Base-by-base conservation (phyloP, 805 yeast genomes). In the Schwanniomyces pseudopolymorphus region DNA sequence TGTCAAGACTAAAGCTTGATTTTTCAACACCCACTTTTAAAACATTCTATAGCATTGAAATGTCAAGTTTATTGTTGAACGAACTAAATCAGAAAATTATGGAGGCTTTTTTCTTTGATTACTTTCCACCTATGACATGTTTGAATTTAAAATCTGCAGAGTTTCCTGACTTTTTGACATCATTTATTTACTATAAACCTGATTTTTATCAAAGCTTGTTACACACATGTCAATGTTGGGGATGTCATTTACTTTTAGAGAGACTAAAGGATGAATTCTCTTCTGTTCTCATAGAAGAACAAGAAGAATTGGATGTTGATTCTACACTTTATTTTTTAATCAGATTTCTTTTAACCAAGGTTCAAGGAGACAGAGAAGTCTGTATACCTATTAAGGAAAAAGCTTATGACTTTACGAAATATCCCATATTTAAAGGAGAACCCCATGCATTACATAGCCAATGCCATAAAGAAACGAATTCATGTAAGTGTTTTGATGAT, bases 191-290 rank as follows among this genome's bases (percentile, higher is more conserved):
- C 53, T 69, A 69, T 45, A 64, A 67, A 44, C 70, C 72, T 10
- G 64, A 61, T 44, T 69, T 69, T 43, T 62, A 57, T 50, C 61
- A 63, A 48, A 59, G 66, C 8, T 56, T 67, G 19, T 49, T 69
- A 25, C 72, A 69, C 51, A 66, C 72, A 11, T 69, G 74, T 47
- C 53, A 50, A 44, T 69, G 74, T 45, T 51, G 59, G 57, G 74
- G 74, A 7, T 69, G 74, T 47, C 57, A 57, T n/a, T 19, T 49
- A 20, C 63, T 65, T 4, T 54, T 68, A 46, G 55, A 54, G 13
- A 53, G 45, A 43, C 49, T 68, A 10, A 44, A 57, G 22, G 48
- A 47, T 17, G 36, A 44, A 40, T 67, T 67, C 48, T 47, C 45
- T 40, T 67, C 64, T 14, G 48, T 58, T 22, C 28, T 44, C 9